Percentiles rank a stretch among this genome's conserved stretches.
Evolutionary conservation across 768 basidiomycete species (phyloP).

Genomic region (Astraeus odoratus): DNA sequence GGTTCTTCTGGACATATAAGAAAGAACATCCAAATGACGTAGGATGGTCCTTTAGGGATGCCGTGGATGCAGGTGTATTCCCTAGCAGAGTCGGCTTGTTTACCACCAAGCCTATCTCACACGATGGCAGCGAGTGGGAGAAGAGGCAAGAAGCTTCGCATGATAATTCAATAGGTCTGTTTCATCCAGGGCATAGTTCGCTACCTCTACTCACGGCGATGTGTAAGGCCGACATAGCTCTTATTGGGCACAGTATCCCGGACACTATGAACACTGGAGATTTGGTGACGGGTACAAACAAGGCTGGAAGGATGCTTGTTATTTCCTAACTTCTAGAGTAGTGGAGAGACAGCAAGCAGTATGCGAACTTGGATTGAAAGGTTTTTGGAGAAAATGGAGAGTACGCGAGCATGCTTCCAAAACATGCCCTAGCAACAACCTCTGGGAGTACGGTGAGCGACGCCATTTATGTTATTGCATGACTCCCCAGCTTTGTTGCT

Average conservation of each 20-base stretch:
- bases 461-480: not conserved
- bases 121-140: conserved; percentile 14
- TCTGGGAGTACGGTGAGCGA: conserved; percentile 63
- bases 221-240: conserved; percentile 30
- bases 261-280: conserved; percentile 58
- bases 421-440: conserved; percentile 32
- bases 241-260: conserved; percentile 43
- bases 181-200: conserved; percentile 7
- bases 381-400: conserved; percentile 48
- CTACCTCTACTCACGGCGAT: conserved; percentile 7
- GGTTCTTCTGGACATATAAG: conserved; percentile 84
- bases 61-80: conserved; percentile 54
- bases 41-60: conserved; percentile 71
- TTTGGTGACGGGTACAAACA: conserved; percentile 58
- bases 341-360: conserved; percentile 19
- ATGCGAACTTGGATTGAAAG: conserved; percentile 58
- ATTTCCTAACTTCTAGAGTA: conserved; percentile 37
- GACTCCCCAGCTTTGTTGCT: not conserved
- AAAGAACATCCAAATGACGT: conserved; percentile 58
- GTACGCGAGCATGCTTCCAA: conserved; percentile 36
- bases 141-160: conserved; percentile 25
- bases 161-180: conserved; percentile 28
- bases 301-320: conserved; percentile 69
- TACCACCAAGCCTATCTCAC: conserved; percentile 14
- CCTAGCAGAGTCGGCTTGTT: conserved; percentile 44